A percentile compares a stretch with the other conserved stretches of the same genome.
These are phyloP conservation scores for Hevea brasiliensis DNA, from an alignment of 345 rosid species.

Conservation along the genomic window DNA sequence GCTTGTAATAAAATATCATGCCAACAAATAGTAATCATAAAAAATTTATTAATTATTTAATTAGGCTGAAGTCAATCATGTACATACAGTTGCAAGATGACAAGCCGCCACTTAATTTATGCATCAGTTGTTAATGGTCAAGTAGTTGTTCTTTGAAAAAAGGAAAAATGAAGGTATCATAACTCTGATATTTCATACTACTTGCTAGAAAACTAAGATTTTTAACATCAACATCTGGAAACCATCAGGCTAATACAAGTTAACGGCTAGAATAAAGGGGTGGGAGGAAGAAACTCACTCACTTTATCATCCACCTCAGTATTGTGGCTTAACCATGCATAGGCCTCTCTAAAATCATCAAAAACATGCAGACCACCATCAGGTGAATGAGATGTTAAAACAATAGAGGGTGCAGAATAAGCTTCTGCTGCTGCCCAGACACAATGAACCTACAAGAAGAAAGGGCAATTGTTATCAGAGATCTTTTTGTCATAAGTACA, in stretches of 20 bases:
- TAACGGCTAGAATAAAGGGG: not conserved
- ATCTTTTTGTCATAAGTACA: not conserved
- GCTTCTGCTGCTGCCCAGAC: constrained; percentile 99
- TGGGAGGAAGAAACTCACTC: constrained; percentile 40
- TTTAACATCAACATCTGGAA: not conserved
- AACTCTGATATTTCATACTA: not conserved
- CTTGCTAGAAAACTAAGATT: not conserved
- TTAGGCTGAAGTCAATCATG: not conserved
- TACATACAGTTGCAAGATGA: not conserved
- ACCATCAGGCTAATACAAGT: not conserved
- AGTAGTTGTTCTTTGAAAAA: not conserved
- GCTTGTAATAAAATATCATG: not conserved
- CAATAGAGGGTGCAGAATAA: constrained; percentile 98
- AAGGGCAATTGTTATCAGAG: not conserved
- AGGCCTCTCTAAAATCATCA: constrained; percentile 99
- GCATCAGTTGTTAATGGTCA: not conserved
- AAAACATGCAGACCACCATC: constrained; percentile 86
- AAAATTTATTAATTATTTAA: constrained; percentile 1
- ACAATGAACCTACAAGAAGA: constrained; percentile 69
- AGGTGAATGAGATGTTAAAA: constrained; percentile 69
- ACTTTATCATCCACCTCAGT: constrained; percentile 99
- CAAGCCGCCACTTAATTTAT: not conserved
- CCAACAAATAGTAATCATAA: not conserved
- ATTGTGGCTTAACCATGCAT: constrained; percentile 92
- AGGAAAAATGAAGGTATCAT: not conserved